Conservation (phyloP, 1,284 basidiomycete species). For the Rhodotorula sp. region DNA sequence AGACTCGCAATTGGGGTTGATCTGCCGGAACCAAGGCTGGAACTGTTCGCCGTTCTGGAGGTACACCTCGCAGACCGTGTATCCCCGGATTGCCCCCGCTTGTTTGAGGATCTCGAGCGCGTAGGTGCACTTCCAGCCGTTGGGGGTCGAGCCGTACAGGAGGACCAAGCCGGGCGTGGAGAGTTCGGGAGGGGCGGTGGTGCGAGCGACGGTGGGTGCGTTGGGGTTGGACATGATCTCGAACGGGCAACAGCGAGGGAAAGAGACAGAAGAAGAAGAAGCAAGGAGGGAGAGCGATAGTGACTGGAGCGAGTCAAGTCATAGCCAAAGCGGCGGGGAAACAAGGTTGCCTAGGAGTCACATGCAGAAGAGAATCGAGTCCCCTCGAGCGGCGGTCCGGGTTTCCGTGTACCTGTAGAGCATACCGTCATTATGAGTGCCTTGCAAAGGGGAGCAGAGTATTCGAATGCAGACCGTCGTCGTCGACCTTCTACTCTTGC, state of each 20-base stretch:
- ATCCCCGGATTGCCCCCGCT: conserved; percentile 17
- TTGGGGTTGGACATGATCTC: conserved; percentile 10
- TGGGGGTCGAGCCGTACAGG: conserved; percentile 14
- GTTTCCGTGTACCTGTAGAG: background rate
- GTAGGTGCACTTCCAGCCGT: conserved; percentile 26
- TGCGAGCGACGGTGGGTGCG: conserved; percentile 6
- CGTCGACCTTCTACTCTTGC: too few species aligned
- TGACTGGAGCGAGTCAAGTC: background rate
- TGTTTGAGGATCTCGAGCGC: conserved; percentile 19
- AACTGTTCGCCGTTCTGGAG: conserved; percentile 26
- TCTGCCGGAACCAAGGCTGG: conserved; percentile 21
- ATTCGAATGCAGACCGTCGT: too few species aligned
- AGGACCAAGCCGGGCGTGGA: conserved; percentile 28
- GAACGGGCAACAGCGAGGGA: background rate
- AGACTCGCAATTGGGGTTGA: conserved; percentile 34
- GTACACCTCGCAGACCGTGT: conserved; percentile 17
- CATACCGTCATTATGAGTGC: too few species aligned
- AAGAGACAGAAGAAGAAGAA: background rate
- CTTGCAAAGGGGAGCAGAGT: too few species aligned
- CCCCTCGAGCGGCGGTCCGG: background rate
- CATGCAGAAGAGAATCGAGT: too few species aligned
- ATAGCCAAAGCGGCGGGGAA: background rate
- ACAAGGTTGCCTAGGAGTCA: too few species aligned
- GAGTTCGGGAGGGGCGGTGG: conserved; percentile 13
- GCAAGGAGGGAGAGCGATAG: background rate